Evolutionary conservation across 2,329 filamentous ascomycete genomes (phyloP), one percentile per base, ranked within the genome.

Genomic region (Neonectria coccinea): DNA sequence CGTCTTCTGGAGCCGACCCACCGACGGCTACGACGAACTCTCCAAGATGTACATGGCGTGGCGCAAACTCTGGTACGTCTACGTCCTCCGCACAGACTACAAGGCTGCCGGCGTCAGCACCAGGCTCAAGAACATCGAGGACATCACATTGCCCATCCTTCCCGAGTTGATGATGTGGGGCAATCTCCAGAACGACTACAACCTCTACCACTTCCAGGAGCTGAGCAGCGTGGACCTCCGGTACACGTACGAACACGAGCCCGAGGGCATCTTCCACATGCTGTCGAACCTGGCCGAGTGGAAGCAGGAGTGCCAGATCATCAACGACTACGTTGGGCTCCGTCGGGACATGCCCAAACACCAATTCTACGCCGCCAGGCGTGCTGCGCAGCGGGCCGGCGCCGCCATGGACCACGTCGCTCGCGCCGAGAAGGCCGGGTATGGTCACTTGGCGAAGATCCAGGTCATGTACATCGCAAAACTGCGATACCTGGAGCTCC

Each of bases 291-390:
- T 44, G 14, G 5, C 31, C 0, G 3, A 53, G 8, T 70, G 68
- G 69, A 25, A 48, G 5, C 33, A 56, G n/a, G 70, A 72, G 52
- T 22, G 60, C 6, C 11, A 29, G 5, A 67, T 65, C 36, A 55
- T 74, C 16, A 67, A 73, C 47, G 56, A 65, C 42, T 74, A 63
- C 31, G 69, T 59, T 12, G 71, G 70, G 1, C n/a, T 64, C 10
- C 67, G 65, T 18, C 50, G 59, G 5, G 16, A n/a, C 1, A 55
- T 71, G 18, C 0, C 12, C 11, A 12, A 27, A 0, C 36, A 50
- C 4, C 55, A 64, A 18, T 65, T 64, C 56, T 18, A 56, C 5
- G 10, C 47, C 11, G 55, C 57, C 14, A 62, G 68, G 16, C 56
- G 54, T 3, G 67, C 67, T 5, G 48, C 63, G 14, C 67, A 70